Evolutionary conservation across 2,329 filamentous ascomycete species (phyloP).

Genomic region (Calcarisporium arbuscula): DNA sequence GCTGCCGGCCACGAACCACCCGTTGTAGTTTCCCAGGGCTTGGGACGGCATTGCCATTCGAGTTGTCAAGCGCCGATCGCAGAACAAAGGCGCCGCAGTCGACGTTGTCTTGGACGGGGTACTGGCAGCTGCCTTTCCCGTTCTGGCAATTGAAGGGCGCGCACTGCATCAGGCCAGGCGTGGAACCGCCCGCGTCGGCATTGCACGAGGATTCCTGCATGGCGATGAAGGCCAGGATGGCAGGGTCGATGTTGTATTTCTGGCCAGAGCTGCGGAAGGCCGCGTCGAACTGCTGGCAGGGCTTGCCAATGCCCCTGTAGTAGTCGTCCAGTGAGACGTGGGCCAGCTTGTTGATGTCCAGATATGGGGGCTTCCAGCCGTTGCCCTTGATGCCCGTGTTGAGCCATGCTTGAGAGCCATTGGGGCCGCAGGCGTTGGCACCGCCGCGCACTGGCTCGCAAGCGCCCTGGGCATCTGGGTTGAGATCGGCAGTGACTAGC

Average conservation of each 20-base stretch:
- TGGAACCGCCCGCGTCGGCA: slow-evolving; percentile 23
- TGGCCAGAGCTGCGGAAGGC: slow-evolving; percentile 24
- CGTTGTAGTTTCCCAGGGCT: slow-evolving; percentile 28
- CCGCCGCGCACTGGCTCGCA: slow-evolving; percentile 15
- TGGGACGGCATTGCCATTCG: slow-evolving; percentile 22
- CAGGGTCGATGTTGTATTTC: slow-evolving; percentile 25
- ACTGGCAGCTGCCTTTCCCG: slow-evolving; percentile 20
- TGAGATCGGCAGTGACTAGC: slow-evolving; percentile 2
- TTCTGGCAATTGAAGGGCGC: slow-evolving; percentile 30
- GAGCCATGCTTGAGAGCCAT: slow-evolving; percentile 23
- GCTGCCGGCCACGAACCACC: slow-evolving; percentile 26
- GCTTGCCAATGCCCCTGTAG: slow-evolving; percentile 18
- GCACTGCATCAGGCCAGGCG: slow-evolving; percentile 29
- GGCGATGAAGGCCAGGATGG: slow-evolving; percentile 27
- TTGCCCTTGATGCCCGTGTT: slow-evolving; percentile 19
- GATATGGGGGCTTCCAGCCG: slow-evolving; percentile 27
- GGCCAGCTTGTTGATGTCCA: slow-evolving; percentile 20
- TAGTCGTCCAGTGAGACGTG: slow-evolving; percentile 20
- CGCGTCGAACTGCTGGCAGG: slow-evolving; percentile 24
- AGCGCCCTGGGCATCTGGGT: slow-evolving; percentile 13
- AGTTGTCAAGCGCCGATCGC: slow-evolving; percentile 14
- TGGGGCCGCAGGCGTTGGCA: slow-evolving; percentile 14
- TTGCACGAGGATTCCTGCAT: slow-evolving; percentile 31
- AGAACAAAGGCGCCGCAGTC: slow-evolving; percentile 27
- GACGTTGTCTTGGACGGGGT: slow-evolving; percentile 26